These are phyloP conservation scores for Trichoderma oligosporum DNA, from an alignment of 2,329 filamentous ascomycete species.

Conservation along the genomic window DNA sequence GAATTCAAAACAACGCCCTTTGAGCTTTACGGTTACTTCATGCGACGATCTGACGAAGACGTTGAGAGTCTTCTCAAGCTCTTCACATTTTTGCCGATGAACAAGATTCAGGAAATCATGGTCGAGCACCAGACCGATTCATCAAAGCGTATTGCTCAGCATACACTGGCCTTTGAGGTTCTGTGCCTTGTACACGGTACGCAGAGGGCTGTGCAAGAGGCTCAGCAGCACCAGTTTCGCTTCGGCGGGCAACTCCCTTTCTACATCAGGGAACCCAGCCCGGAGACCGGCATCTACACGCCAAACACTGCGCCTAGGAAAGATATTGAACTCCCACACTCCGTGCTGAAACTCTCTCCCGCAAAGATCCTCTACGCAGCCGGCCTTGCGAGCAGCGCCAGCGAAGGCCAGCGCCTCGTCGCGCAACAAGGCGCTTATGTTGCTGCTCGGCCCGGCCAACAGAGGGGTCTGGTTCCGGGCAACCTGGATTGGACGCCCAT, in stretches of 20 bases:
- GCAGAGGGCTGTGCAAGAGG: slow-evolving; percentile 59
- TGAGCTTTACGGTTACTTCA: slow-evolving; percentile 87
- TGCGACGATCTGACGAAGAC: slow-evolving; percentile 75
- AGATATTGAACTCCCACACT: slow-evolving; percentile 57
- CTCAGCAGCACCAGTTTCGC: slow-evolving; percentile 49
- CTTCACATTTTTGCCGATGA: slow-evolving; percentile 80
- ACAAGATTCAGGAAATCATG: slow-evolving; percentile 66
- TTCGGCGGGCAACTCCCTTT: slow-evolving; percentile 39
- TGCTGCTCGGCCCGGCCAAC: slow-evolving; percentile 47
- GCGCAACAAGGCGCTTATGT: slow-evolving; percentile 57
- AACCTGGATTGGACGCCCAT: slow-evolving; percentile 60
- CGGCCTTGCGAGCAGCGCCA: slow-evolving; percentile 53
- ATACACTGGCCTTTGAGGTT: slow-evolving; percentile 77
- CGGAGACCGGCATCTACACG: slow-evolving; percentile 34
- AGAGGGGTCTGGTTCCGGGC: slow-evolving; percentile 43
- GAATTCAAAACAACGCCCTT: slow-evolving; percentile 73
- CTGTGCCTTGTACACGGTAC: slow-evolving; percentile 73
- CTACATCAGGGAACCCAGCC: slow-evolving; percentile 30
- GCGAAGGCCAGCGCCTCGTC: slow-evolving; percentile 58
- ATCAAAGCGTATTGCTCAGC: slow-evolving; percentile 73
- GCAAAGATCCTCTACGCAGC: slow-evolving; percentile 57
- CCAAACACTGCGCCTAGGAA: slow-evolving; percentile 48
- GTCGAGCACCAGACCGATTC: slow-evolving; percentile 63
- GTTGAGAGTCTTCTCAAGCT: slow-evolving; percentile 79
- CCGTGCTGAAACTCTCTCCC: slow-evolving; percentile 55